Conservation (phyloP, 257 asterid genomes). For the Solanum arcanum region DNA sequence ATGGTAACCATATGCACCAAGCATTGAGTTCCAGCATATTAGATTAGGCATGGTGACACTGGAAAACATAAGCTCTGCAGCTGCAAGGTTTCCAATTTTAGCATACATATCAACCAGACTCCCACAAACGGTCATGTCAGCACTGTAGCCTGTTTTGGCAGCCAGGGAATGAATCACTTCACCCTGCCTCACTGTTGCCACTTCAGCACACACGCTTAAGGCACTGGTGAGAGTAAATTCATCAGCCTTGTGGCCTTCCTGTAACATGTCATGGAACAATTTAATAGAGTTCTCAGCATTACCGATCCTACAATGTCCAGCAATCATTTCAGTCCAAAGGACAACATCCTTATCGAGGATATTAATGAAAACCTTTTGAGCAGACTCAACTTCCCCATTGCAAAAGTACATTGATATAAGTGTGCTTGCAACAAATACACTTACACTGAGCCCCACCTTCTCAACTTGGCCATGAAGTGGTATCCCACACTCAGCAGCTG, state of each 20-base stretch:
- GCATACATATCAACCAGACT: constrained; percentile 76
- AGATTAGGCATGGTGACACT: constrained; percentile 23
- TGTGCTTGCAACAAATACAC: constrained; percentile 42
- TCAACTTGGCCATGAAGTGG: constrained; percentile 64
- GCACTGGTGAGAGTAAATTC: constrained; percentile 54
- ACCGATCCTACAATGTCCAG: constrained; percentile 59
- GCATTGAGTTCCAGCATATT: constrained; percentile 80
- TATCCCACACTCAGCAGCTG: constrained; percentile 43
- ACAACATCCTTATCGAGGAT: constrained; percentile 46
- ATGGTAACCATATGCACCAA: constrained; percentile 63
- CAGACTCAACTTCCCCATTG: constrained; percentile 30
- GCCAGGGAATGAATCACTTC: constrained; percentile 62
- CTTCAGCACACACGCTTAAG: constrained; percentile 73
- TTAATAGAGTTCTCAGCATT: constrained; percentile 50
- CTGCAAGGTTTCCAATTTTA: constrained; percentile 56
- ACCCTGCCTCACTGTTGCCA: constrained; percentile 58
- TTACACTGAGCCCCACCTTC: constrained; percentile 43
- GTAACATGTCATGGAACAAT: constrained; percentile 35
- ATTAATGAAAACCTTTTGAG: constrained; percentile 41
- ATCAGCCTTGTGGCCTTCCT: constrained; percentile 30
- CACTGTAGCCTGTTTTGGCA: constrained; percentile 43
- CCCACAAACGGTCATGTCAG: constrained; percentile 48
- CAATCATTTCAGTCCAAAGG: constrained; percentile 88
- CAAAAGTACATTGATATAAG: constrained; percentile 63
- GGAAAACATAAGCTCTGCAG: constrained; percentile 39